Percentiles rank a stretch among this genome's conserved stretches.
Evolutionary conservation across 1,284 basidiomycete species (phyloP).

Genomic region (Ceratobasidium sp.): DNA sequence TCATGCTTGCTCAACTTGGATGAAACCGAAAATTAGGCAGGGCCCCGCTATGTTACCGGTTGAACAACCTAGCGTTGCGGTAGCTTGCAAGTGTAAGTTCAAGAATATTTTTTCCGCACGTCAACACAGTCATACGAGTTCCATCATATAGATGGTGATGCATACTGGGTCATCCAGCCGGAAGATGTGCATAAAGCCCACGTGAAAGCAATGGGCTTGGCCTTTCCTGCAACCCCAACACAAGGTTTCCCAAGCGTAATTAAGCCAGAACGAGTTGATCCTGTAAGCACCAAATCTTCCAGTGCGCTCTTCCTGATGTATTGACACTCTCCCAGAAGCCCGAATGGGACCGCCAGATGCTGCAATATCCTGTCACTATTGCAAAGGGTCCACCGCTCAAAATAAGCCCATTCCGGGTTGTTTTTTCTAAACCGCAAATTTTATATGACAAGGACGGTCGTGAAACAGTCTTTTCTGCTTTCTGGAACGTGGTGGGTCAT

Average conservation of each 20-base stretch:
- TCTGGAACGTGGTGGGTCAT: slow-evolving; percentile 1
- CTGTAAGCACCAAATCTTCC: not conserved
- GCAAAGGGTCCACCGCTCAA: not conserved
- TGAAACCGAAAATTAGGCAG: not conserved
- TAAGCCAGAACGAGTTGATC: not conserved
- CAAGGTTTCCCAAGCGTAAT: not conserved
- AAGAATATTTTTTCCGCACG: not conserved
- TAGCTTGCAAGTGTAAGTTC: not conserved
- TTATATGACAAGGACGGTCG: not conserved
- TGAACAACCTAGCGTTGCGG: not conserved
- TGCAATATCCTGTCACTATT: not conserved
- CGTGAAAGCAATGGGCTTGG: not conserved
- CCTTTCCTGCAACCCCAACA: not conserved
- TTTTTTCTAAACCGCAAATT: not conserved
- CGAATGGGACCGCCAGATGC: not conserved
- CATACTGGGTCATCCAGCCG: not conserved
- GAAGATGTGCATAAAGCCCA: not conserved
- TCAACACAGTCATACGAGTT: not conserved
- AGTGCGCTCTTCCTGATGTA: not conserved
- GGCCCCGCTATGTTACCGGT: not conserved
- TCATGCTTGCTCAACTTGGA: not conserved
- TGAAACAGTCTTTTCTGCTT: not conserved
- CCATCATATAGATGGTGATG: not conserved
- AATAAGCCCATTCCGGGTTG: not conserved
- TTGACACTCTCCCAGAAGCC: not conserved